phyloP scores from a whole-genome alignment of 805 yeast species.

The Pichia californica region DNA sequence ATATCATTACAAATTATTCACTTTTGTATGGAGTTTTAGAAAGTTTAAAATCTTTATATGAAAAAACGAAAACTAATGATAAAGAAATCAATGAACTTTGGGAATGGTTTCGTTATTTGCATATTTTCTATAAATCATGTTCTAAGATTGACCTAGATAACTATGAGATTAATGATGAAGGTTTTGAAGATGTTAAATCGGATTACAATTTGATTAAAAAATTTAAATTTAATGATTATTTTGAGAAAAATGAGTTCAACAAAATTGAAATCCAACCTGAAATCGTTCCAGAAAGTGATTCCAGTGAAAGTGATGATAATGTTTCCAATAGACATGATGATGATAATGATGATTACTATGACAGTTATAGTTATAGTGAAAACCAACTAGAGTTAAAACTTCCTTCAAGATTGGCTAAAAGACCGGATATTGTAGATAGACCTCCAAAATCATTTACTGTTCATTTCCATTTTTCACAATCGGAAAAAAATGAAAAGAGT shows the following conservation, averaged over 20 bases:
- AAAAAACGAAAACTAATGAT: slow-evolving; percentile 12
- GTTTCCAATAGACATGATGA: slow-evolving; percentile 2
- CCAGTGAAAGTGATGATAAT: slow-evolving; percentile 11
- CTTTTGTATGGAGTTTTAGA: slow-evolving; percentile 23
- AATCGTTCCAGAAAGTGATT: slow-evolving; percentile 8
- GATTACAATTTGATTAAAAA: slow-evolving; percentile 24
- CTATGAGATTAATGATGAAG: slow-evolving; percentile 36
- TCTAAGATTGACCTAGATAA: slow-evolving; percentile 42
- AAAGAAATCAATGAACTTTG: slow-evolving; percentile 18
- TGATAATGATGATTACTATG: slow-evolving; percentile 1
- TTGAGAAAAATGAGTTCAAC: slow-evolving; percentile 17
- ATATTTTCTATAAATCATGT: slow-evolving; percentile 40
- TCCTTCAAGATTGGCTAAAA: slow-evolving; percentile 19
- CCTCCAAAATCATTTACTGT: slow-evolving; percentile 30
- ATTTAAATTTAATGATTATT: slow-evolving; percentile 23
- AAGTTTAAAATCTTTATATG: slow-evolving; percentile 16
- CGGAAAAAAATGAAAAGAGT: slow-evolving; percentile 10
- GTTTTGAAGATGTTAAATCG: slow-evolving; percentile 37
- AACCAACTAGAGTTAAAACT: slow-evolving; percentile 14
- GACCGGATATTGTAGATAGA: slow-evolving; percentile 24
- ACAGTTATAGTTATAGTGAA: slow-evolving; percentile 2
- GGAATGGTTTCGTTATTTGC: slow-evolving; percentile 29
- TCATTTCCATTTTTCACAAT: slow-evolving; percentile 19
- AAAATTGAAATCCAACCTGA: slow-evolving; percentile 24
- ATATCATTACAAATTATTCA: slow-evolving; percentile 23